Conservation (phyloP, 257 asterid genomes). For the Primulina huaijiensis region DNA sequence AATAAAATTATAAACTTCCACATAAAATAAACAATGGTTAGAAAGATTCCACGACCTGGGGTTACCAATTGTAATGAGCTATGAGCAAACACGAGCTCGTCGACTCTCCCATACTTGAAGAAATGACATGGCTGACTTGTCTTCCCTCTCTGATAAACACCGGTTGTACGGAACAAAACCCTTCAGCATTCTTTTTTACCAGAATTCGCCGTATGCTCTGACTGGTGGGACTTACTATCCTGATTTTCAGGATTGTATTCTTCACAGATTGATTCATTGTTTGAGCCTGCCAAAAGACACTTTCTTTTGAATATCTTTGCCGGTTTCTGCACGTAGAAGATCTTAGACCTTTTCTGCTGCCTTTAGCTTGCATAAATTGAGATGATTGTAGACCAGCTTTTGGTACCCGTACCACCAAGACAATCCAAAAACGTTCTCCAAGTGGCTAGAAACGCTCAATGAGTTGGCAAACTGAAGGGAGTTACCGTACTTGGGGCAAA, state of each 20-base stretch:
- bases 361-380: slow-evolving; percentile 29
- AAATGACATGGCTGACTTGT: slow-evolving; percentile 36
- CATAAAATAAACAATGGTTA: background rate
- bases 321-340: slow-evolving; percentile 7
- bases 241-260: slow-evolving; percentile 15
- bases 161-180: slow-evolving; percentile 74
- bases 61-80: slow-evolving; percentile 21
- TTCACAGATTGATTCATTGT: slow-evolving; percentile 18
- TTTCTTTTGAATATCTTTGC: slow-evolving; percentile 29
- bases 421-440: slow-evolving; percentile 27
- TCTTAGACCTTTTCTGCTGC: slow-evolving; percentile 17
- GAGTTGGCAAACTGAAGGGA: slow-evolving; percentile 32
- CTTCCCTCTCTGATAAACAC: slow-evolving; percentile 57
- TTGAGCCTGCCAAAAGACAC: slow-evolving; percentile 18
- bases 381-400: slow-evolving; percentile 33
- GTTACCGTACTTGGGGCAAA: slow-evolving; percentile 30
- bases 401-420: slow-evolving; percentile 52
- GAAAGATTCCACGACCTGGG: background rate
- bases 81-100: slow-evolving; percentile 57
- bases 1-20: background rate
- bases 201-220: slow-evolving; percentile 14
- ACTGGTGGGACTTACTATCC: slow-evolving; percentile 28
- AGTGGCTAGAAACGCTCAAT: slow-evolving; percentile 26
- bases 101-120: slow-evolving; percentile 48
- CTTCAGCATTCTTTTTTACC: slow-evolving; percentile 28